Evolutionary conservation across 1,284 basidiomycete species (phyloP).

Genomic region (Apiotrichum mycotoxinovorans): DNA sequence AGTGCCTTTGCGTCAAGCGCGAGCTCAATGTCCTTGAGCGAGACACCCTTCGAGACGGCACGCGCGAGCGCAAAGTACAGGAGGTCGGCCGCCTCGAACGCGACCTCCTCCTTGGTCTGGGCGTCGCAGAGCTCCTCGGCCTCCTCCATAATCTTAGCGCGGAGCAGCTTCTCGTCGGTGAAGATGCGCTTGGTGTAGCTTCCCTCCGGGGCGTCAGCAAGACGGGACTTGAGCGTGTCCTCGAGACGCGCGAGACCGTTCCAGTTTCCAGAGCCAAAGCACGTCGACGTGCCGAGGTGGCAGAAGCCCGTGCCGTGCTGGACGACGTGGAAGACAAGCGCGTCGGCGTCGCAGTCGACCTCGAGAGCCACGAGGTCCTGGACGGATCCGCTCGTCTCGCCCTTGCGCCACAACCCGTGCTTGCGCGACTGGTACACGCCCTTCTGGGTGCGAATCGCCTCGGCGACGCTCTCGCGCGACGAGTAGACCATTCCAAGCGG

Average conservation of each 20-base stretch:
- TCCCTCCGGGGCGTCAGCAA: slow-evolving; percentile 74
- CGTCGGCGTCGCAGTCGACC: slow-evolving; percentile 89
- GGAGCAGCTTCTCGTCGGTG: slow-evolving; percentile 72
- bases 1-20: slow-evolving; percentile 82
- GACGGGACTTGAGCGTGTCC: slow-evolving; percentile 69
- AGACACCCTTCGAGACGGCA: slow-evolving; percentile 80
- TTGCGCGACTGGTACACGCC: slow-evolving; percentile 97
- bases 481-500: slow-evolving; percentile 95
- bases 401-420: slow-evolving; percentile 95
- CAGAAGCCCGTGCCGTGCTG: slow-evolving; percentile 93
- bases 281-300: slow-evolving; percentile 78
- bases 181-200: slow-evolving; percentile 92
- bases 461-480: slow-evolving; percentile 78
- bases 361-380: slow-evolving; percentile 81
- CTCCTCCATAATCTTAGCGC: slow-evolving; percentile 96
- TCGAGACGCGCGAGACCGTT: slow-evolving; percentile 80
- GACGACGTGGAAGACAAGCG: slow-evolving; percentile 84
- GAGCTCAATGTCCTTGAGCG: slow-evolving; percentile 76
- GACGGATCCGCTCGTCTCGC: slow-evolving; percentile 90
- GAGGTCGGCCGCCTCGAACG: slow-evolving; percentile 94
- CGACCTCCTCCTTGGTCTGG: slow-evolving; percentile 74
- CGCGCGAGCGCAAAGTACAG: slow-evolving; percentile 89
- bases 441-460: slow-evolving; percentile 81
- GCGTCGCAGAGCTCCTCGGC: slow-evolving; percentile 93
- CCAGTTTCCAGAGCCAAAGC: slow-evolving; percentile 61